Base-by-base conservation (phyloP, 176 grass and related monocot species). In the Musa schizocarpa region DNA sequence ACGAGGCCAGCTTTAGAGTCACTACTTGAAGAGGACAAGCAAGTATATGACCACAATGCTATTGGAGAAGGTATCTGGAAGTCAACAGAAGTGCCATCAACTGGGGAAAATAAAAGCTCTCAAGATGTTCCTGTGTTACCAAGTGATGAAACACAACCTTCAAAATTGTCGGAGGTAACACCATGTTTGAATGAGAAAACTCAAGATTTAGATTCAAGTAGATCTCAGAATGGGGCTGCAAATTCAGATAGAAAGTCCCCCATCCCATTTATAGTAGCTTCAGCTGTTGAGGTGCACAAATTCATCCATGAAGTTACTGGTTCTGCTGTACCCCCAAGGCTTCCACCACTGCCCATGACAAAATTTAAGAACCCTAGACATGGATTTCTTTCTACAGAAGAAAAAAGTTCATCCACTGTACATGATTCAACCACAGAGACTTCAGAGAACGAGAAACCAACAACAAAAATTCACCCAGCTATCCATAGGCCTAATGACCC, bases 401-500 rank as follows among this genome's bases (percentile, higher is more conserved):
- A 70, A 50, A 52, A n/a, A 48, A 22, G 9, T 50, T 70, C 26
- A 50, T 49, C 68, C 19, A n/a, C 48, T 50, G 9, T 70, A 9
- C 29, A 70, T 70, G 68, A 70, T 70, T 21, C 11, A 21, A 50
- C 68, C 51, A 9, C 68, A 51, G 1, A 3, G 68, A 70, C 34
- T 51, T 1, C 48, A 56, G 81, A 85, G 72, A 80, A 83, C 52
- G 85, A 86, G 72, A 59, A 79, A 59, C 74, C 79, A 73, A 73
- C 10, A n/a, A 87, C 80, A 52, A 81, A 75, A 24, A 50, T 57
- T 61, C 68, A 67, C 56, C 16, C 86, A 54, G 74, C 82, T 65
- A 86, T 82, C 54, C 63, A 72, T 72, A 80, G 78, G 52, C 85
- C 84, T 51, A 87, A 66, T 83, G 90, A 87, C 75, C 90, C 86